Evolutionary conservation across 768 basidiomycete genomes (phyloP).

Genomic region (Tricholoma bakamatsutake): DNA sequence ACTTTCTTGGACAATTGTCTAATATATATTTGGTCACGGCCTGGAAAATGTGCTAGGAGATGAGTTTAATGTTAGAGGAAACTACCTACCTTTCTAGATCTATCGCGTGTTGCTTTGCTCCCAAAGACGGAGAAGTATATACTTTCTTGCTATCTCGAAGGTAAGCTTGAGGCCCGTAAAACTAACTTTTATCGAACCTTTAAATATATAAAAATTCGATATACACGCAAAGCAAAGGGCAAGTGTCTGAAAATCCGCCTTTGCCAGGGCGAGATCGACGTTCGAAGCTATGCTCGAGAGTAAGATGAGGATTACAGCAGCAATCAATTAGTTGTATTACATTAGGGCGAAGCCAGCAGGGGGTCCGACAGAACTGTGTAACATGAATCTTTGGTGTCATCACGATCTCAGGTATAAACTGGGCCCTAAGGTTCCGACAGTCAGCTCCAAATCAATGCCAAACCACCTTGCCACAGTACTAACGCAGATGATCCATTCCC

Average conservation of each 20-base stretch:
- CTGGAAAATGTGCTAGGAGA: background rate
- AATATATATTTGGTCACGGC: slow-evolving; percentile 27
- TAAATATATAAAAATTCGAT: slow-evolving; percentile 7
- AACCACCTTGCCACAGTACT: slow-evolving; percentile 8
- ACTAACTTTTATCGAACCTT: background rate
- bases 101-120: no score
- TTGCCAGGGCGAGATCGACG: background rate
- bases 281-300: background rate
- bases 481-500: slow-evolving; percentile 55
- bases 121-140: background rate
- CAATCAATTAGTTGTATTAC: background rate
- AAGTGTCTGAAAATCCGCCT: slow-evolving; percentile 10
- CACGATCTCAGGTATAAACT: slow-evolving; percentile 42
- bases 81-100: no score
- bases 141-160: background rate
- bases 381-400: slow-evolving; percentile 34
- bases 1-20: slow-evolving; percentile 36
- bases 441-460: background rate
- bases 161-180: background rate
- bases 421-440: slow-evolving; percentile 31
- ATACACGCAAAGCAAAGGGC: slow-evolving; percentile 8
- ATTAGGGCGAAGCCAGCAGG: slow-evolving; percentile 42
- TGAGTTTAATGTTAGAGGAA: background rate
- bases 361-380: slow-evolving; percentile 45
- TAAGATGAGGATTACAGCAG: background rate